A percentile compares a stretch with the other conserved stretches of the same genome.
Conservation (phyloP, 1,284 basidiomycete species). For the Pyrrhoderma lamaoense region DNA sequence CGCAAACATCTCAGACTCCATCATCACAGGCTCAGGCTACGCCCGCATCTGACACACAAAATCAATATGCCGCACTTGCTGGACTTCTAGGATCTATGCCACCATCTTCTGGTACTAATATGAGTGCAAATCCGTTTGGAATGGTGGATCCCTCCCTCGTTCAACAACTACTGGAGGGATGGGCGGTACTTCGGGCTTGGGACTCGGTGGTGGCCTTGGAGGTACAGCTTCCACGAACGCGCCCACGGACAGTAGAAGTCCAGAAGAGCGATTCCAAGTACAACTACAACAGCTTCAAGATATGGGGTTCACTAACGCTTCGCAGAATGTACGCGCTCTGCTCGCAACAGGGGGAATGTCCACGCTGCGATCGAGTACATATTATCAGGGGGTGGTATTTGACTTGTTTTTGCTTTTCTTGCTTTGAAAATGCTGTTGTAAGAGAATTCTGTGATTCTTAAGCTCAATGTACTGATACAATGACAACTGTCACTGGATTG, state of each 20-base stretch:
- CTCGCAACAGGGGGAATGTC: constrained; percentile 86
- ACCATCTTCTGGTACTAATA: constrained; percentile 18
- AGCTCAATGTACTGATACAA: too few relatives aligned
- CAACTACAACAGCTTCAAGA: constrained; percentile 84
- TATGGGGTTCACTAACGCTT: constrained; percentile 80
- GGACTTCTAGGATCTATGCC: constrained; percentile 18
- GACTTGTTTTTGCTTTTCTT: not conserved
- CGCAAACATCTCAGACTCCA: not conserved
- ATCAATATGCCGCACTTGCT: constrained; percentile 22
- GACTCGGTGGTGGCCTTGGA: constrained; percentile 19
- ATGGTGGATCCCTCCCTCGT: constrained; percentile 19
- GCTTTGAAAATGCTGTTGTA: not conserved
- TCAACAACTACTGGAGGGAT: constrained; percentile 26
- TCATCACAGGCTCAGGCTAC: not conserved
- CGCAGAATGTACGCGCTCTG: constrained; percentile 84
- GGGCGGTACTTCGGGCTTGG: constrained; percentile 24
- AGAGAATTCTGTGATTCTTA: too few relatives aligned
- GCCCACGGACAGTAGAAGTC: constrained; percentile 62
- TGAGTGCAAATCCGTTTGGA: constrained; percentile 26
- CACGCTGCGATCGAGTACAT: constrained; percentile 89
- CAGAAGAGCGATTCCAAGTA: constrained; percentile 85
- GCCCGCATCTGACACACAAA: not conserved
- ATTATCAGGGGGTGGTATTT: constrained; percentile 67
- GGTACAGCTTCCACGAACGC: constrained; percentile 27
- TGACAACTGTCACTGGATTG: too few relatives aligned